Evolutionary conservation across 1,139 yeast genomes (phyloP).

Genomic region (Kodamaea anthophila): DNA sequence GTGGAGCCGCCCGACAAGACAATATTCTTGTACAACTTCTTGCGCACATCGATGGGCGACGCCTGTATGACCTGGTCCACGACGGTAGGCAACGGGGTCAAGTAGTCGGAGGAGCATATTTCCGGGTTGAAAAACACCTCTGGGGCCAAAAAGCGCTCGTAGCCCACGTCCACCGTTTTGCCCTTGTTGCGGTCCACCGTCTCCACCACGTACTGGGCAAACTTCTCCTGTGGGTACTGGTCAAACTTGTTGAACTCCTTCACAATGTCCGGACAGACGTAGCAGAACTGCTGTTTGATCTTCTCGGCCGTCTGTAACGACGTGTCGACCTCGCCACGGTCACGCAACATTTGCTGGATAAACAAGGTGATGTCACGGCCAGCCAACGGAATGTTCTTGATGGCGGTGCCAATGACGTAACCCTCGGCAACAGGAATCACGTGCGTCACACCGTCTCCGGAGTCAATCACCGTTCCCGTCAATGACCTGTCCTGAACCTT

Average conservation of each 20-base stretch:
- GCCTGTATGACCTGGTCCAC: conserved; percentile 94
- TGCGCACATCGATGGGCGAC: conserved; percentile 96
- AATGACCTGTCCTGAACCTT: conserved; percentile 91
- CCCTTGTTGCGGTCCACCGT: conserved; percentile 63
- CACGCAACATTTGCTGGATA: conserved; percentile 89
- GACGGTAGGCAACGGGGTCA: conserved; percentile 91
- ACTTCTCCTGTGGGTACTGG: conserved; percentile 80
- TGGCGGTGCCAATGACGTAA: conserved; percentile 94
- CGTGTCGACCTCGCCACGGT: conserved; percentile 93
- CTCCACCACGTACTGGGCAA: conserved; percentile 89
- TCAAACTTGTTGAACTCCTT: conserved; percentile 94
- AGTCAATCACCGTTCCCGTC: conserved; percentile 97
- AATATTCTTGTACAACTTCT: conserved; percentile 90
- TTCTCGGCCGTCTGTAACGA: conserved; percentile 92
- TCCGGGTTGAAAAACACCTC: conserved; percentile 98
- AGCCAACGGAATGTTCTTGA: conserved; percentile 95
- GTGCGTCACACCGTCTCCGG: conserved; percentile 97
- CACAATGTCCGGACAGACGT: conserved; percentile 95
- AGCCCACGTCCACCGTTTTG: conserved; percentile 84
- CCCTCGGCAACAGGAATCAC: conserved; percentile 99
- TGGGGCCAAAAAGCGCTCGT: conserved; percentile 95
- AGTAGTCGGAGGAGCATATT: conserved; percentile 88
- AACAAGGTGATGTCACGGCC: conserved; percentile 96
- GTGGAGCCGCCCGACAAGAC: conserved; percentile 97
- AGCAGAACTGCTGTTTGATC: conserved; percentile 93